Conservation (phyloP, 1,284 basidiomycete species). For the Cryptococcus sp. region DNA sequence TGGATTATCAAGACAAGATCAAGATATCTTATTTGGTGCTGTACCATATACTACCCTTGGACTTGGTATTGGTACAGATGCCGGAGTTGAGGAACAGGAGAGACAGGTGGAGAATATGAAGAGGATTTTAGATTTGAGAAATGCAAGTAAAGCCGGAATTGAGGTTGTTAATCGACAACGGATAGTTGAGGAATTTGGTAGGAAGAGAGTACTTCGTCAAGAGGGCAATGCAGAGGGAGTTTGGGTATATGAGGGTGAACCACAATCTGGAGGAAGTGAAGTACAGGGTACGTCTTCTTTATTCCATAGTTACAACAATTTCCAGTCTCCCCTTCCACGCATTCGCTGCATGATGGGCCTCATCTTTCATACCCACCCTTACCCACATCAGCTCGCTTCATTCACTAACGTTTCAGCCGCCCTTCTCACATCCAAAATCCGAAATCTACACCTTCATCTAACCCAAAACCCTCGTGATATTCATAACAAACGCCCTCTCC, state of each 20-base stretch:
- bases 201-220: slow-evolving; percentile 21
- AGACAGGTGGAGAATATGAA: slow-evolving; percentile 64
- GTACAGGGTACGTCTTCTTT: slow-evolving; percentile 68
- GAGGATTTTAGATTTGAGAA: slow-evolving; percentile 73
- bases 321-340: slow-evolving; percentile 5
- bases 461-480: slow-evolving; percentile 67
- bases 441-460: slow-evolving; percentile 73
- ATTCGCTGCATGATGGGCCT: neutral
- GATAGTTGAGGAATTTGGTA: slow-evolving; percentile 74
- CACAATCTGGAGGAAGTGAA: slow-evolving; percentile 71
- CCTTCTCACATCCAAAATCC: slow-evolving; percentile 78
- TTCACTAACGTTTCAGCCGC: slow-evolving; percentile 59
- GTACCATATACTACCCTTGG: slow-evolving; percentile 36
- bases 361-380: too few species aligned
- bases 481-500: slow-evolving; percentile 68
- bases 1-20: slow-evolving; percentile 32
- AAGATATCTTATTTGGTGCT: slow-evolving; percentile 37
- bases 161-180: slow-evolving; percentile 78
- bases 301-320: slow-evolving; percentile 1
- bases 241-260: slow-evolving; percentile 16
- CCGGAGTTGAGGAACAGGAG: slow-evolving; percentile 48
- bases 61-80: slow-evolving; percentile 8
- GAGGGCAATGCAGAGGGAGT: neutral
- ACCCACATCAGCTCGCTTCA: too few species aligned
- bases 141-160: slow-evolving; percentile 78